Percentiles rank a stretch among this genome's conserved stretches.
These are phyloP conservation scores for Fusarium goolgardi DNA, from an alignment of 2,329 filamentous ascomycete species.

Conservation along the genomic window DNA sequence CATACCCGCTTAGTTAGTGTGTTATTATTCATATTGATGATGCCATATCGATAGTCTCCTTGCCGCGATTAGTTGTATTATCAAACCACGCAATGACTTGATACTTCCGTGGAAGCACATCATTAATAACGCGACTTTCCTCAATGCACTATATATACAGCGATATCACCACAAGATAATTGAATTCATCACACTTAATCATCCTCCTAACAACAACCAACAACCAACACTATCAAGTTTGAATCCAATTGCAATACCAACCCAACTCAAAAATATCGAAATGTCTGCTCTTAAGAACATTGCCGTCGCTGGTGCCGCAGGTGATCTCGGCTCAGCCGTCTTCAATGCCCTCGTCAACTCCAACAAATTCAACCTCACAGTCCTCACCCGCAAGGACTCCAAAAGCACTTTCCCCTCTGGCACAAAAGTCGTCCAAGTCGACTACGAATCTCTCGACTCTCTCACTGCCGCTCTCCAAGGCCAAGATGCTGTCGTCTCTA, in stretches of 20 bases:
- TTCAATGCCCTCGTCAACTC: constrained; percentile 49
- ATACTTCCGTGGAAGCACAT: background rate
- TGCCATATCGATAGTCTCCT: background rate
- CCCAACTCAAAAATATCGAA: background rate
- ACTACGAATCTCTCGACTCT: constrained; percentile 58
- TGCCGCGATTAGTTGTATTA: background rate
- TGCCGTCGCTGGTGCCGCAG: constrained; percentile 53
- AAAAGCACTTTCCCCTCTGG: constrained; percentile 48
- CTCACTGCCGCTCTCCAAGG: constrained; percentile 64
- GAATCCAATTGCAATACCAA: background rate
- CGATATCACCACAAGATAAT: background rate
- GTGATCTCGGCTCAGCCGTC: constrained; percentile 51
- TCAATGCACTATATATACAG: constrained; percentile 7
- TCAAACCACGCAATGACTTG: background rate
- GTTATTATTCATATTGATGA: background rate
- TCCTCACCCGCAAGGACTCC: constrained; percentile 57
- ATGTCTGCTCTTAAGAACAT: constrained; percentile 55
- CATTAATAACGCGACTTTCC: background rate
- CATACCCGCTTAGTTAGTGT: background rate
- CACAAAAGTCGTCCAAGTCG: constrained; percentile 51
- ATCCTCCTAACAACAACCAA: background rate
- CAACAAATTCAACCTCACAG: constrained; percentile 52
- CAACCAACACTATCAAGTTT: background rate
- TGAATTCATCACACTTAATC: background rate
- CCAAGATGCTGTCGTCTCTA: constrained; percentile 66